Evolutionary conservation across 2,329 filamentous ascomycete genomes (phyloP), one percentile per base, ranked within the genome.

Genomic region (Botrytis galanthina): DNA sequence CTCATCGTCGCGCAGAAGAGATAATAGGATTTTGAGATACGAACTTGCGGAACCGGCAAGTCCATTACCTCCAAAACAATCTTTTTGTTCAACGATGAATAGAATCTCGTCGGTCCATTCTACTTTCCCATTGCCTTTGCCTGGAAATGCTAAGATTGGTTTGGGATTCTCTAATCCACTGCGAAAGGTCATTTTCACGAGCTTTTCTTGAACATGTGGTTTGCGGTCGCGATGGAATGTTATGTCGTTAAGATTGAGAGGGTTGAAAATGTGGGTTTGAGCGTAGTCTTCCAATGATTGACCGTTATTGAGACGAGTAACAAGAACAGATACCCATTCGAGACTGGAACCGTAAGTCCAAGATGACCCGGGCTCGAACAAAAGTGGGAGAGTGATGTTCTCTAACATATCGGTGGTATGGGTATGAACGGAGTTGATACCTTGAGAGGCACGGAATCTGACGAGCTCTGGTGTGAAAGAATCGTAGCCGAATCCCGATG

Each of bases 361-460:
- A 4, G 82, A 83, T 37, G 86, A 84, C 0, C 90, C 89, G 0
- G 90, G 90, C 77, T 92, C 89, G 75, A 90, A 89, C 0, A 91
- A 79, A 26, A 92, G 80, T 2, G 90, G 90, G 9, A 69, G 18
- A 22, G 32, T 67, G 32, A 39, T 51, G 18, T 8, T 1, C 12
- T 67, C 20, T 18, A 67, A 14, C 46, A 39, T 51, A 12, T 54
- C 32, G 22, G 46, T 39, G 7, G 1, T 16, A 22, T 39, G 32
- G 26, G 46, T 54, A 29, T 22, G 32, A 3, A 18, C 26, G 9
- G 64, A 54, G 32, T 39, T 10, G 4, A 39, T 29, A 20, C 32
- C 64, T 39, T 54, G 46, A 14, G 18, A 6, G 46, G 64, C 46
- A 32, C 46, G 46, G 14, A 54, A 54, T 67, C 18, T 54, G 22